Evolutionary conservation across 768 basidiomycete genomes (phyloP), one percentile per base, ranked within the genome.

Genomic region (Porphyrellus cyaneotinctus): DNA sequence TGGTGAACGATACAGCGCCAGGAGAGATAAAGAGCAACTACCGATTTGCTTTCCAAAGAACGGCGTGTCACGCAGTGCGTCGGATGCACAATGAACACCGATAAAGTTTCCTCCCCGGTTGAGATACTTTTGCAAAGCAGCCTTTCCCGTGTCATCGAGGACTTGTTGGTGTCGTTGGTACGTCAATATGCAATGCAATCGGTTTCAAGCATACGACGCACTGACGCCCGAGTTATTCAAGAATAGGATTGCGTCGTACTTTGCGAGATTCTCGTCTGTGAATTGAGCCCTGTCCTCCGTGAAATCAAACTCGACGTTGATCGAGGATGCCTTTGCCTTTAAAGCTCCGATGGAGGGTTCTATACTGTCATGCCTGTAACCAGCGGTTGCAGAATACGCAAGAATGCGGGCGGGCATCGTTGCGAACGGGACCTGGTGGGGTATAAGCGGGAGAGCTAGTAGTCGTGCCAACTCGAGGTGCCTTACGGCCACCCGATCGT

Each of bases 351-450:
- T 79, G 4, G 87, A 86, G 2, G 81, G 79, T 0, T 87, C 87
- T 51, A 90, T 90, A 4, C 83, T 85, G 54, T 88, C 87, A 60
- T 91, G 88, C 52, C 86, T 73, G 65, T 78, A 91, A 6, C 76
- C 79, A 7, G 68, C 63, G 1, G 85, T 88, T 2, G 78, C 78
- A 20, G 84, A 81, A 58, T 83, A 87, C 17, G 84, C 78, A 31
- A 87, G 72, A 10, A 88, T 64, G 41, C 67, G 66, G 22, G 68
- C 51, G n/a, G 69, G 49, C 67, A 69, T 70, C 18, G 38, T 53
- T 6, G 7, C 8, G 37, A 24, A 12, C 31, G 13, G 22, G 35
- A 11, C 42, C 9, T 28, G 5, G 9, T 28, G 26, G 26, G n/a
- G n/a, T n/a, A n/a, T n/a, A n/a, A n/a, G n/a, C n/a, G n/a, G n/a